These are phyloP conservation scores for Cryphonectria nitschkei DNA, from an alignment of 2,329 filamentous ascomycete species.

Conservation along the genomic window DNA sequence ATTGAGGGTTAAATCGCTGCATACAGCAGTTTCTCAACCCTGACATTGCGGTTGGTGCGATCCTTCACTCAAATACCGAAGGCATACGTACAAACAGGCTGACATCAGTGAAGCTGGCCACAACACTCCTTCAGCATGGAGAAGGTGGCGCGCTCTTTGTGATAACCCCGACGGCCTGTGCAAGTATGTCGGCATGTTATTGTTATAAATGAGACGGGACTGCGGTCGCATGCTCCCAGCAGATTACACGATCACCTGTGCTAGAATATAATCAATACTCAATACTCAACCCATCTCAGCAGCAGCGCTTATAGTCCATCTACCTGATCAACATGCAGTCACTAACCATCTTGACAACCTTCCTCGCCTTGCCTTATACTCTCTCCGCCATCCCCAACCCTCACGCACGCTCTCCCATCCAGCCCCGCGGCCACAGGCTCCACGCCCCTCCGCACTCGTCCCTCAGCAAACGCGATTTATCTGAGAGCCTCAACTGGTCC, in stretches of 20 bases:
- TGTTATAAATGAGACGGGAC: background rate
- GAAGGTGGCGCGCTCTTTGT: background rate
- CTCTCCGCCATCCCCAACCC: background rate
- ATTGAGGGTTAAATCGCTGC: background rate
- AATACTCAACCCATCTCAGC: background rate
- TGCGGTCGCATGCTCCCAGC: background rate
- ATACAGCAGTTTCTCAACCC: background rate
- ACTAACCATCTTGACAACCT: background rate
- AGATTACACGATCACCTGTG: background rate
- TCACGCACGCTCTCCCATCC: background rate
- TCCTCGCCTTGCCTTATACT: background rate
- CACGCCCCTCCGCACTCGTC: background rate
- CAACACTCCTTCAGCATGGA: background rate
- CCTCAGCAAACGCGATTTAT: background rate
- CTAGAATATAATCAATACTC: background rate
- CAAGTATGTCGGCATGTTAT: background rate
- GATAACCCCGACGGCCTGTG: background rate
- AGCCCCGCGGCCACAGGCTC: background rate
- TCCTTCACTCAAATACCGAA: background rate
- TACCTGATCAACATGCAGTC: background rate
- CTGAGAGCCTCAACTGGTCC: slow-evolving; percentile 5
- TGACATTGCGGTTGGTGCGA: background rate
- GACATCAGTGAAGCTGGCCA: background rate
- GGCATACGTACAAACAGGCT: background rate
- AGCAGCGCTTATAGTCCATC: background rate